Evolutionary conservation across 805 yeast genomes (phyloP), one percentile per base, ranked within the genome.

Genomic region (Clavispora asparagi): DNA sequence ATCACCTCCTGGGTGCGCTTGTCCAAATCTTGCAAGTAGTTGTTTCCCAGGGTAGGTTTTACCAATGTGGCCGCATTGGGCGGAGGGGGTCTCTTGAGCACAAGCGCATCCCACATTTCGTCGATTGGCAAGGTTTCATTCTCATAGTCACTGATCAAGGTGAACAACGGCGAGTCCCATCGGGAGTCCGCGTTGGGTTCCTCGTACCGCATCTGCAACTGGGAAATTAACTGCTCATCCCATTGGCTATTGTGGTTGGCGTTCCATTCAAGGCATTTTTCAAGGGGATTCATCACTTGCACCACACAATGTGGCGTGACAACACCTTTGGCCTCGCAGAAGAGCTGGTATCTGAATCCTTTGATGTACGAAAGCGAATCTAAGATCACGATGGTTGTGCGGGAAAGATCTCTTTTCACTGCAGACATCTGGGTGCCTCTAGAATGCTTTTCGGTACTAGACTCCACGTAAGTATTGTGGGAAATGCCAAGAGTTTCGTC

Each of bases 151-250:
- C 71, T 76, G 3, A 82, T 77, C 1, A 91, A 65, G 0, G 88
- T 81, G 59, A 90, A 83, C 50, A 92, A 68, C 6, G 99, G 99
- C 4, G 95, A 81, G 60, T 94, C 99, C 99, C 99, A 94, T 49
- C 97, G 70, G 26, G 84, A 79, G 57, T 79, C 78, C 29, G 82
- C 81, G 60, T 88, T 85, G 0, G 99, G 99, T 62, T 94, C 99
- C 65, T 94, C 99, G 60, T 83, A 94, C 48, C 99, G 67, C 81
- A 90, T 86, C 4, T 81, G 76, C 47, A 92, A 68, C 43, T 85
- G 91, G 13, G 74, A 74, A 35, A 90, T 68, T 26, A 88, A 64
- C 30, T 78, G 81, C 1, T 70, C 73, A 39, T 80, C 83, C 96
- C 96, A 90, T 12, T 68, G 63, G n/a, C 16, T 30, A 7, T 3